These are phyloP conservation scores for Neurospora tetrasperma DNA, from an alignment of 495 filamentous ascomycete genomes.

Conservation along the genomic window DNA sequence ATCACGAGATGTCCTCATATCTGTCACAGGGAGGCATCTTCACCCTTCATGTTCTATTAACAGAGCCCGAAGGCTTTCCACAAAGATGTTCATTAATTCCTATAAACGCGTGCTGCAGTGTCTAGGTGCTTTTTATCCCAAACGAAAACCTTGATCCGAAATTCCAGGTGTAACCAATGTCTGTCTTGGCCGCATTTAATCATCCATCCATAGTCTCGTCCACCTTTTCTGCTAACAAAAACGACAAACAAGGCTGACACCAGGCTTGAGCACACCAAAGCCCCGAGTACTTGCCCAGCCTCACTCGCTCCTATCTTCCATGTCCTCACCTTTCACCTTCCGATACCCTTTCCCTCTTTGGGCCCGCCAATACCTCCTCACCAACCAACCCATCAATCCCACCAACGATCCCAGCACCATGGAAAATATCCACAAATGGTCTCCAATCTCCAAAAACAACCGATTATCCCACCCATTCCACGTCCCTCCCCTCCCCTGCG, in stretches of 20 bases:
- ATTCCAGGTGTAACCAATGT: not conserved
- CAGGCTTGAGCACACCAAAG: not conserved
- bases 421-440: slow-evolving; percentile 29
- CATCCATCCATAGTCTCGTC: not conserved
- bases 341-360: slow-evolving; percentile 6
- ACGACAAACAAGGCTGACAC: not conserved
- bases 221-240: not conserved
- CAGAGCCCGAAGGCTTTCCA: not conserved
- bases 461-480: slow-evolving; percentile 37
- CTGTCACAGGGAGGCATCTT: not conserved
- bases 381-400: slow-evolving; percentile 4
- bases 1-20: not conserved
- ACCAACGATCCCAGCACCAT: slow-evolving; percentile 15
- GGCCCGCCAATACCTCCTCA: not conserved
- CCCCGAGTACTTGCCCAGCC: not conserved
- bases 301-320: not conserved
- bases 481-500: slow-evolving; percentile 29
- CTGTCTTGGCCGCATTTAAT: not conserved
- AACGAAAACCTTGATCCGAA: not conserved
- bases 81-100: not conserved
- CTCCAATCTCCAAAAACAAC: slow-evolving; percentile 23
- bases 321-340: not conserved
- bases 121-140: not conserved
- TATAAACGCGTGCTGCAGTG: not conserved
- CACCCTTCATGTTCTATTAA: not conserved